These are phyloP conservation scores for Coemansia umbellata DNA, from an alignment of 192 early-diverging fungal genomes.

Conservation along the genomic window DNA sequence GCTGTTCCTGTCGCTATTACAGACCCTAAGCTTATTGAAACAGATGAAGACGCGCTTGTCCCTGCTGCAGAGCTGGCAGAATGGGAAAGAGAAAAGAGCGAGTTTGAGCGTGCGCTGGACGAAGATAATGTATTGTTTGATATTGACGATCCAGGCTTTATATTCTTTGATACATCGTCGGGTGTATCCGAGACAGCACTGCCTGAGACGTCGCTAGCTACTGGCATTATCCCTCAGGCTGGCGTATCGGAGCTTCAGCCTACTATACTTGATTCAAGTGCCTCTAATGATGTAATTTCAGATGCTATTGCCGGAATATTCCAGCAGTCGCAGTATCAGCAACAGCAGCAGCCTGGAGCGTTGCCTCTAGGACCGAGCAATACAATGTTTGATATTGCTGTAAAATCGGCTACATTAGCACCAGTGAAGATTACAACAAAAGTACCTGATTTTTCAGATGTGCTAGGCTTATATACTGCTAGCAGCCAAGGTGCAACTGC, in stretches of 20 bases:
- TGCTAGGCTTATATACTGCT: conserved; percentile 5
- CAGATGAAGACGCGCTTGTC: conserved; percentile 35
- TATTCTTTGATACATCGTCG: conserved; percentile 40
- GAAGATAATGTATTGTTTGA: conserved; percentile 52
- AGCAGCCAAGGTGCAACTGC: not conserved
- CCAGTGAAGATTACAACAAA: conserved; percentile 41
- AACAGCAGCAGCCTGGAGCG: not conserved
- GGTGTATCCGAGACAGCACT: not conserved
- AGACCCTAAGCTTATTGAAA: conserved; percentile 21
- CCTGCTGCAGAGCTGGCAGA: conserved; percentile 40
- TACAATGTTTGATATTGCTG: conserved; percentile 5
- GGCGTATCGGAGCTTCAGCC: too few species aligned
- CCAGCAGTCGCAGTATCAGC: not conserved
- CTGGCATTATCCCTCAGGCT: too few species aligned
- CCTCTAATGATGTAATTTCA: too few species aligned
- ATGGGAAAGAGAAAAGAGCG: conserved; percentile 46
- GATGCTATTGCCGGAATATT: not conserved
- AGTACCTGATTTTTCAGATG: conserved; percentile 46
- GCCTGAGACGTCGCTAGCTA: too few species aligned
- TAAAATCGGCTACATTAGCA: conserved; percentile 11
- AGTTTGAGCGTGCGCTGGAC: conserved; percentile 51
- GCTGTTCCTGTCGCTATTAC: conserved; percentile 18
- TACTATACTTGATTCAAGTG: too few species aligned
- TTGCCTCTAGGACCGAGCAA: not conserved
- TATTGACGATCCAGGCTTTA: conserved; percentile 50